Percentiles rank a stretch among this genome's conserved stretches.
These are phyloP conservation scores for Suillus placidus DNA, from an alignment of 768 basidiomycete species.

Conservation along the genomic window DNA sequence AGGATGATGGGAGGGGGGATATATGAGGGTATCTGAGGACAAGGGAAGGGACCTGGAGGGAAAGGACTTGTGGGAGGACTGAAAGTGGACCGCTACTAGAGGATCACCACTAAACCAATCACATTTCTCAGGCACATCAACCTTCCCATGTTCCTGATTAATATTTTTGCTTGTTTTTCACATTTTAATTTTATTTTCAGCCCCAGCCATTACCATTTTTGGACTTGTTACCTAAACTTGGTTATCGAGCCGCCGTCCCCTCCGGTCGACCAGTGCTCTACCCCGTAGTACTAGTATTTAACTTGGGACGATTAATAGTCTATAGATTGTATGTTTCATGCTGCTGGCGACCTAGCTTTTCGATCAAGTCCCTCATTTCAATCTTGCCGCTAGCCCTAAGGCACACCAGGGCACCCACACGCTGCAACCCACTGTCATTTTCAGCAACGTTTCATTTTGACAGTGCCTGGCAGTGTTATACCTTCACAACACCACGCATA, in stretches of 20 bases:
- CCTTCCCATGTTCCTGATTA: slow-evolving; percentile 29
- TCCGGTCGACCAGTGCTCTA: slow-evolving; percentile 10
- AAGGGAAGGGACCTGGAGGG: slow-evolving; percentile 20
- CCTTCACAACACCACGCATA: slow-evolving; percentile 4
- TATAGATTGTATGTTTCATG: slow-evolving; percentile 15
- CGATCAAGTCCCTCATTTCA: slow-evolving; percentile 4
- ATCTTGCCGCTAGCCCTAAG: slow-evolving; percentile 11
- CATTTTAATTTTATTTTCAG: slow-evolving; percentile 9
- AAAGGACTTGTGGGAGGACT: slow-evolving; percentile 36
- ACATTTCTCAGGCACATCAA: slow-evolving; percentile 39
- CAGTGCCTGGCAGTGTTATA: slow-evolving; percentile 13
- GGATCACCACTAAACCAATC: slow-evolving; percentile 39
- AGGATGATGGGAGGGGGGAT: slow-evolving; percentile 7
- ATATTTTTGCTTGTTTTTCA: slow-evolving; percentile 23
- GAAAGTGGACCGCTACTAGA: slow-evolving; percentile 27
- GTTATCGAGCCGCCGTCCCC: slow-evolving; percentile 6
- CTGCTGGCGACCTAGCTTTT: slow-evolving; percentile 2
- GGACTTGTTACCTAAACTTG: slow-evolving; percentile 7
- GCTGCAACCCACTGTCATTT: slow-evolving; percentile 16
- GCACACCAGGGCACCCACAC: slow-evolving; percentile 16
- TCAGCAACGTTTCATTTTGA: slow-evolving; percentile 14
- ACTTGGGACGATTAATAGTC: slow-evolving; percentile 25
- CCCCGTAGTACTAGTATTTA: neutral
- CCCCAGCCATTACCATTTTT: neutral
- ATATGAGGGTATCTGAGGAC: slow-evolving; percentile 20